Percentiles rank a stretch among this genome's conserved stretches.
phyloP scores from a whole-genome alignment of 108 stramenopile species.

The Fragilariopsis cylindrus region DNA sequence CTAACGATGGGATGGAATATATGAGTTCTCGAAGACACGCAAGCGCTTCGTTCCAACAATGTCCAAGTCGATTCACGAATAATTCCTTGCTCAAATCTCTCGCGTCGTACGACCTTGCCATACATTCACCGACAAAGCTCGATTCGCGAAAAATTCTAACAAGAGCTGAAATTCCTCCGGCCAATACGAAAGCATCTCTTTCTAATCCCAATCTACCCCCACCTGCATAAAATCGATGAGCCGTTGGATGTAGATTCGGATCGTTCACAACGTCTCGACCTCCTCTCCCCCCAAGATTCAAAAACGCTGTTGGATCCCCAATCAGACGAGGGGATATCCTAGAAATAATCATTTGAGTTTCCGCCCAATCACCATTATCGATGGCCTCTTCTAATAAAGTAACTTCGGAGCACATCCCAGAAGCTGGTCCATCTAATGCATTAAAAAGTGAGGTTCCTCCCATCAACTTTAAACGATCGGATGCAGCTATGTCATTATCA shows the following conservation, averaged over 20 bases:
- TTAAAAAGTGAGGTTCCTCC: conserved; percentile 47
- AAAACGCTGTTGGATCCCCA: conserved; percentile 45
- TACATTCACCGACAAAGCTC: conserved; percentile 52
- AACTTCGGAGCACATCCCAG: conserved; percentile 57
- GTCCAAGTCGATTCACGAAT: conserved; percentile 39
- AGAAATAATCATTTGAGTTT: conserved; percentile 48
- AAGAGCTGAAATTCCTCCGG: conserved; percentile 47
- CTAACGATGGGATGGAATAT: conserved; percentile 49
- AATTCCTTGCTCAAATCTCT: conserved; percentile 46
- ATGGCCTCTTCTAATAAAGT: conserved; percentile 41
- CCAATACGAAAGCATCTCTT: conserved; percentile 54
- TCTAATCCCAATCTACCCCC: conserved; percentile 57
- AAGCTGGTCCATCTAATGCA: conserved; percentile 43
- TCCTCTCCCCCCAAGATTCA: not conserved
- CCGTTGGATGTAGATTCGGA: conserved; percentile 48
- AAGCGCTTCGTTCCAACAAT: conserved; percentile 70
- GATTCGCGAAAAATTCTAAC: conserved; percentile 48
- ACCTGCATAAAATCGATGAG: conserved; percentile 48
- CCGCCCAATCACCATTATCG: conserved; percentile 58
- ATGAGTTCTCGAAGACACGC: conserved; percentile 58
- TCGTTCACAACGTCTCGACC: conserved; percentile 20
- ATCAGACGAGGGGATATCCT: conserved; percentile 56
- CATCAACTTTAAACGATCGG: conserved; percentile 24
- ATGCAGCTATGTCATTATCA: conserved; percentile 14
- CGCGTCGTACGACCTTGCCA: conserved; percentile 48